Conservation (phyloP, 1,284 basidiomycete genomes). For the Sporisorium scitamineum region DNA sequence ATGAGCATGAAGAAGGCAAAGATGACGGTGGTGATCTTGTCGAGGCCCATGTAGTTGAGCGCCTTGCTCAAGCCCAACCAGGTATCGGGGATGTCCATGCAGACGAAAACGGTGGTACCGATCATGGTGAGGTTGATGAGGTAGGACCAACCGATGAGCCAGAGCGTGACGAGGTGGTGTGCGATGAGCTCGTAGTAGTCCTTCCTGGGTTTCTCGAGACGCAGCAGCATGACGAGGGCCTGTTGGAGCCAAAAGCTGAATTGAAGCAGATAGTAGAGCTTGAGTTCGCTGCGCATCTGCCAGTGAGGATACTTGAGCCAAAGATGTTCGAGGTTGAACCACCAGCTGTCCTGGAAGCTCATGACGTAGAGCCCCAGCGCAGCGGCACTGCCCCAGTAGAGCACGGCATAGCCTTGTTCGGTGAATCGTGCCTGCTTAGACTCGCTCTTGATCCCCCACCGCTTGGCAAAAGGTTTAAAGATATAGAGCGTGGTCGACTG, state of each 20-base stretch:
- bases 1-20: slow-evolving; percentile 64
- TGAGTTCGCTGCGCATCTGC: slow-evolving; percentile 86
- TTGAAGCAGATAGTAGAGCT: slow-evolving; percentile 85
- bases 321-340: slow-evolving; percentile 75
- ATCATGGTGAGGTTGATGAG: slow-evolving; percentile 78
- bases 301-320: slow-evolving; percentile 68
- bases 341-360: slow-evolving; percentile 85
- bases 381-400: slow-evolving; percentile 65
- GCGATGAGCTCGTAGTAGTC: slow-evolving; percentile 87
- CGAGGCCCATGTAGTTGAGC: slow-evolving; percentile 66
- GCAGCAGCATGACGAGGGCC: slow-evolving; percentile 83
- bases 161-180: slow-evolving; percentile 90
- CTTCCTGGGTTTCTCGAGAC: slow-evolving; percentile 92
- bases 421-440: slow-evolving; percentile 62
- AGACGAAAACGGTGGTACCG: slow-evolving; percentile 91
- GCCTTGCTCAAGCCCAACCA: slow-evolving; percentile 75
- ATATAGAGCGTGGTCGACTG: slow-evolving; percentile 81
- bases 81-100: slow-evolving; percentile 95
- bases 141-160: slow-evolving; percentile 82
- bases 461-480: slow-evolving; percentile 77
- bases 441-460: slow-evolving; percentile 66
- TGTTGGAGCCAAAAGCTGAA: slow-evolving; percentile 94
- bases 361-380: slow-evolving; percentile 76
- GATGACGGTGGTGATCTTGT: slow-evolving; percentile 51
- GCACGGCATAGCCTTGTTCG: slow-evolving; percentile 66